Evolutionary conservation across 805 yeast species (phyloP).

Genomic region (Ogataea ganodermae): DNA sequence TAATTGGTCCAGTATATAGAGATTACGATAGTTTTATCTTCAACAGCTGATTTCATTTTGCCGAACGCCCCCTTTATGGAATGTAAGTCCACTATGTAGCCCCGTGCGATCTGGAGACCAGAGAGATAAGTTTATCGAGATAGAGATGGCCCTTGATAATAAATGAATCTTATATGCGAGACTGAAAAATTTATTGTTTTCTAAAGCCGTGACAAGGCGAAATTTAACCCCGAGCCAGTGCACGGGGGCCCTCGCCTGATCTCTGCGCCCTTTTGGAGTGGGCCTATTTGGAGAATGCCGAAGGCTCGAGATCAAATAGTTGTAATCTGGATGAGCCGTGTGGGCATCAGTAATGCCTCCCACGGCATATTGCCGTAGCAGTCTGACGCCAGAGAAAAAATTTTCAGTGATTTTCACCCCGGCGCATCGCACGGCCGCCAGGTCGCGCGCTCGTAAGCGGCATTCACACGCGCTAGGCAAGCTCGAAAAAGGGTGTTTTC

Average conservation of each 20-base stretch:
- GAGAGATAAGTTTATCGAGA: too few relatives aligned
- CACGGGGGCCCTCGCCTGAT: too few relatives aligned
- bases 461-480: too few relatives aligned
- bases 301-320: neutral
- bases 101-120: too few relatives aligned
- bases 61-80: neutral
- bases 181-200: too few relatives aligned
- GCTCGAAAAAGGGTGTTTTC: neutral
- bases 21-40: neutral
- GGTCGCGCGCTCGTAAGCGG: neutral
- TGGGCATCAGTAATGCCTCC: slow-evolving; percentile 1
- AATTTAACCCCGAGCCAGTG: too few relatives aligned
- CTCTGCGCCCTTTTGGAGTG: neutral
- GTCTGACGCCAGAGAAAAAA: neutral
- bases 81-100: neutral
- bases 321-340: too few relatives aligned
- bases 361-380: slow-evolving; percentile 3
- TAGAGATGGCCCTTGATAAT: too few relatives aligned
- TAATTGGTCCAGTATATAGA: neutral
- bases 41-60: neutral
- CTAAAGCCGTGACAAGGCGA: too few relatives aligned
- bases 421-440: neutral
- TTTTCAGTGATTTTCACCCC: neutral
- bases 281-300: neutral
- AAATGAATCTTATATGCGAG: too few relatives aligned